Percentiles rank a stretch among this genome's conserved stretches.
Evolutionary conservation across 2,329 filamentous ascomycete genomes (phyloP).

Genomic region (Aureobasidium sp.): DNA sequence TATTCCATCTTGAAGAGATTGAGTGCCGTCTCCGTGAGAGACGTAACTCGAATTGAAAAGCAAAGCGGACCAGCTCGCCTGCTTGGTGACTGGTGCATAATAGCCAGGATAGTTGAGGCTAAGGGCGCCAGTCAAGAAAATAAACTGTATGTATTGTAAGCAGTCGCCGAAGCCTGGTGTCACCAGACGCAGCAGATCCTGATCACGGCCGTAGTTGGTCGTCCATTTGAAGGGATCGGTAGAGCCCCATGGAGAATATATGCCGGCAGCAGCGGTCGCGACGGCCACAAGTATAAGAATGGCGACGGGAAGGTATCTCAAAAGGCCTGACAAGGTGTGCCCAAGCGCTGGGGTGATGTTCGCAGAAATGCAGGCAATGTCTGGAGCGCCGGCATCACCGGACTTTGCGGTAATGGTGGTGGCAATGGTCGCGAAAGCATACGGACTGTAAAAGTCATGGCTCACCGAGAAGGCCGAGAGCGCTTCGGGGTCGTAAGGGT

Average conservation of each 20-base stretch:
- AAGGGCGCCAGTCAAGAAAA: constrained; percentile 78
- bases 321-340: constrained; percentile 54
- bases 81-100: constrained; percentile 85
- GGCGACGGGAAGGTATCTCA: constrained; percentile 70
- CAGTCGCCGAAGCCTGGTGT: constrained; percentile 96
- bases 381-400: constrained; percentile 56
- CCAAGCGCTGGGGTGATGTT: constrained; percentile 80
- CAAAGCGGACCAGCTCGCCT: constrained; percentile 78
- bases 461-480: constrained; percentile 68
- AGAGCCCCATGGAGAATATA: constrained; percentile 91
- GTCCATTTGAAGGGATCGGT: constrained; percentile 89
- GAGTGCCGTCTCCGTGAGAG: constrained; percentile 56
- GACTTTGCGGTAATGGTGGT: constrained; percentile 68
- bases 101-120: constrained; percentile 87
- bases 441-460: constrained; percentile 71
- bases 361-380: constrained; percentile 75
- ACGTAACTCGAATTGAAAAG: constrained; percentile 93
- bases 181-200: constrained; percentile 81
- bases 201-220: constrained; percentile 94
- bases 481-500: constrained; percentile 43
- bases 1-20: constrained; percentile 73
- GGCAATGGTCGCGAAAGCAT: constrained; percentile 76
- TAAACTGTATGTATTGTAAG: constrained; percentile 92
- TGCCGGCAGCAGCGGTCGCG: constrained; percentile 75
- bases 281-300: constrained; percentile 73